Percentiles rank a stretch among this genome's conserved stretches.
Evolutionary conservation across 2,329 filamentous ascomycete species (phyloP).

Genomic region (Zasmidium citrigriseum): DNA sequence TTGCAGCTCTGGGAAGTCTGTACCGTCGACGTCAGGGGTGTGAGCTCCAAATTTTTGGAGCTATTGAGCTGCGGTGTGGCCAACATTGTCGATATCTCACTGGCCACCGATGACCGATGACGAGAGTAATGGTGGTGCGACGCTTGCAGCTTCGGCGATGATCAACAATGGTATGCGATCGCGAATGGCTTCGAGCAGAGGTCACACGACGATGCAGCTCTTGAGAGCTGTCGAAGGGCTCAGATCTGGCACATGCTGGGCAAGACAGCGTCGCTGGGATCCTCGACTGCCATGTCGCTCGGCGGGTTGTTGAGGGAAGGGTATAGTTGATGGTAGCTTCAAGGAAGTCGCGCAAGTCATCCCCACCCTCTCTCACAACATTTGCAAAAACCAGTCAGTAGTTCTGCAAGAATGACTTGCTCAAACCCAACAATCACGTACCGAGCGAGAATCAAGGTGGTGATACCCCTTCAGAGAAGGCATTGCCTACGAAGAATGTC

Average conservation of each 20-base stretch:
- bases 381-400: background rate
- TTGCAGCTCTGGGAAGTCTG: background rate
- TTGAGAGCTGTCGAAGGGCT: background rate
- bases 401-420: background rate
- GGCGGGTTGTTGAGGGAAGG: background rate
- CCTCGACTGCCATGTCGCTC: background rate
- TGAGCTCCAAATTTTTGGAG: background rate
- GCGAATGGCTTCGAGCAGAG: background rate
- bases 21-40: background rate
- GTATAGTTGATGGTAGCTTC: background rate
- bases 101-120: background rate
- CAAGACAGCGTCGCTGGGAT: background rate
- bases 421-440: background rate
- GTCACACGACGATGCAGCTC: background rate
- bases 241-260: background rate
- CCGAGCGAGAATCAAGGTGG: background rate
- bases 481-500: background rate
- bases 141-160: background rate
- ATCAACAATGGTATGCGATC: background rate
- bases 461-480: background rate
- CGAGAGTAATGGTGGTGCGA: background rate
- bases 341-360: background rate
- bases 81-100: background rate
- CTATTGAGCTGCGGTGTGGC: background rate
- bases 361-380: no score